These are phyloP conservation scores for Erythrobasidium hasegawianum DNA, from an alignment of 1,284 basidiomycete species.

Conservation along the genomic window DNA sequence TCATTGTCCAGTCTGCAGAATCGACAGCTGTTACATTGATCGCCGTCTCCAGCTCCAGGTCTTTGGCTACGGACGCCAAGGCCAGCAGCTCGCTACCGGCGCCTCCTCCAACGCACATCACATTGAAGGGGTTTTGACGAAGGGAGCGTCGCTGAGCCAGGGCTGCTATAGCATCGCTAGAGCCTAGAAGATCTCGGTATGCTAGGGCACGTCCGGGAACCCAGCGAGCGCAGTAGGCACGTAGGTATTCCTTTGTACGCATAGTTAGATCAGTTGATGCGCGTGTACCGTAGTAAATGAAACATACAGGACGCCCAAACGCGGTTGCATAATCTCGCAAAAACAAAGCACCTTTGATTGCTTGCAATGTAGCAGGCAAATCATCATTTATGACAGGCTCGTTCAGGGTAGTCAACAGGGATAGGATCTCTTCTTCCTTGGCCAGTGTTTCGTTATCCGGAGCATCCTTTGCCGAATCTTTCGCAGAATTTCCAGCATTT, in stretches of 20 bases:
- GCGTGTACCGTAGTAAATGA: not conserved
- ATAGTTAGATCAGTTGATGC: not conserved
- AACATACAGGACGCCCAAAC: conserved; percentile 21
- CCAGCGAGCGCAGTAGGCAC: conserved; percentile 52
- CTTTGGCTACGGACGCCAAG: conserved; percentile 45
- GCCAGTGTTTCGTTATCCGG: conserved; percentile 3
- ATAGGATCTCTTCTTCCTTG: conserved; percentile 25
- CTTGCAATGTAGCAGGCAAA: conserved; percentile 26
- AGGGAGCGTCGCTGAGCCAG: conserved; percentile 4
- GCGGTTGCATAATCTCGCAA: conserved; percentile 29
- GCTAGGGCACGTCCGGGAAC: conserved; percentile 51
- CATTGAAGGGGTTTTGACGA: not conserved
- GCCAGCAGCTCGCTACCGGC: conserved; percentile 52
- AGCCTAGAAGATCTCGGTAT: conserved; percentile 42
- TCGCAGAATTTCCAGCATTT: too few species aligned
- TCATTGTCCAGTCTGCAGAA: conserved; percentile 48
- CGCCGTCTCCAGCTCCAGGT: conserved; percentile 30
- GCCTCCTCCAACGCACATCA: conserved; percentile 48
- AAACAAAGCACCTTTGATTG: conserved; percentile 27
- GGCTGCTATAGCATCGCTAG: conserved; percentile 22
- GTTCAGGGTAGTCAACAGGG: conserved; percentile 23
- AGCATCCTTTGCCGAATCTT: too few species aligned
- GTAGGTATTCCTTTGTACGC: conserved; percentile 16
- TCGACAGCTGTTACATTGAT: conserved; percentile 40
- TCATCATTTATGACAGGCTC: conserved; percentile 20